These are phyloP conservation scores for Malassezia arunalokei DNA, from an alignment of 1,284 basidiomycete genomes.

Conservation along the genomic window DNA sequence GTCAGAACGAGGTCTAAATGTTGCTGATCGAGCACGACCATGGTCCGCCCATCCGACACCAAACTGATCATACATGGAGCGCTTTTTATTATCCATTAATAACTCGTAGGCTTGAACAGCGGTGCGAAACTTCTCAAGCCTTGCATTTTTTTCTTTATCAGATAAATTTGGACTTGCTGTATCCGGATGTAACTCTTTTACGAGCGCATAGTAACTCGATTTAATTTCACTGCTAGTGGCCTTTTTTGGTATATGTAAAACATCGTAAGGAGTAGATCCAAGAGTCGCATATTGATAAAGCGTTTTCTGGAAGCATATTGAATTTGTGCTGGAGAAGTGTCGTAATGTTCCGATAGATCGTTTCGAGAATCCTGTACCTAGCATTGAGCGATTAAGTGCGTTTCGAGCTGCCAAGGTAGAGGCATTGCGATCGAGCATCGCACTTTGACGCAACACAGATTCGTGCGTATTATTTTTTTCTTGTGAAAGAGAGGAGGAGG, in stretches of 20 bases:
- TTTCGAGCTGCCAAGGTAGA: background rate
- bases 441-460: background rate
- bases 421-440: background rate
- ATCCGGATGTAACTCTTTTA: conserved; percentile 13
- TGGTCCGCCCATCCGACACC: conserved; percentile 8
- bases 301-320: background rate
- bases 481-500: background rate
- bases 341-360: no score
- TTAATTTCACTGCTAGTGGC: conserved; percentile 9
- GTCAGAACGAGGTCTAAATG: background rate
- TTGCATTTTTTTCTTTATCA: conserved; percentile 1
- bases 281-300: background rate
- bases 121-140: conserved; percentile 6
- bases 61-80: conserved; percentile 8
- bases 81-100: background rate
- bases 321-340: no score
- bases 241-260: background rate
- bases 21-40: background rate
- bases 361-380: background rate
- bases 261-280: background rate
- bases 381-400: background rate
- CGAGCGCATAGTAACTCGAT: conserved; percentile 6
- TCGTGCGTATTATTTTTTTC: background rate
- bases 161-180: background rate
- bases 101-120: conserved; percentile 15